Percentiles rank a stretch among this genome's conserved stretches.
phyloP scores from a whole-genome alignment of 2,329 filamentous ascomycete genomes.

The Botrytis aclada region DNA sequence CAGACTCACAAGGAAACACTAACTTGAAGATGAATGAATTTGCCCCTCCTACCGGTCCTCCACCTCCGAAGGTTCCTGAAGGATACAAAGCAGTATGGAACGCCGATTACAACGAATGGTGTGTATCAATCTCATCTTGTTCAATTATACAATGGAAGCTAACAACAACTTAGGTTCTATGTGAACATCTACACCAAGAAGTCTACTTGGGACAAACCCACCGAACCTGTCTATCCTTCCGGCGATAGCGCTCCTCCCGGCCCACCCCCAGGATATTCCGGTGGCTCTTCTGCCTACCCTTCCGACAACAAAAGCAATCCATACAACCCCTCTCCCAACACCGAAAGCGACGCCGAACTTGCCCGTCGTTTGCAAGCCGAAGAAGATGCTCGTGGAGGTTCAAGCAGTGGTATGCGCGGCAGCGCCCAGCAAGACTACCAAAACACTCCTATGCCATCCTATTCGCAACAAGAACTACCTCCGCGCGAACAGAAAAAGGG shows the following conservation, averaged over 20 bases:
- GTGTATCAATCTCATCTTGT: constrained; percentile 26
- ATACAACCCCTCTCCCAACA: constrained; percentile 46
- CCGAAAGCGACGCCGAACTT: constrained; percentile 68
- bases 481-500: constrained; percentile 44
- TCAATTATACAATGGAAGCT: constrained; percentile 4
- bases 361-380: constrained; percentile 79
- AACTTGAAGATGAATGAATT: constrained; percentile 33
- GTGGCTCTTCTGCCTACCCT: constrained; percentile 18
- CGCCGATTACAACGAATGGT: constrained; percentile 84
- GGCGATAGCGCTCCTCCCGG: constrained; percentile 51
- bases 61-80: constrained; percentile 58
- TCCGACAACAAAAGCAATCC: constrained; percentile 67
- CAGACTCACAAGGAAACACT: neutral
- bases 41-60: constrained; percentile 39
- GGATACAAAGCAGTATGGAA: constrained; percentile 81
- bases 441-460: constrained; percentile 33
- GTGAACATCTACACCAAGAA: constrained; percentile 84
- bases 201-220: constrained; percentile 88
- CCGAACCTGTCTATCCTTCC: constrained; percentile 61
- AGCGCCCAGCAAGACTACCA: constrained; percentile 30
- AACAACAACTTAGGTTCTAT: constrained; percentile 69
- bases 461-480: constrained; percentile 40
- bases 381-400: constrained; percentile 61
- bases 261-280: constrained; percentile 59
- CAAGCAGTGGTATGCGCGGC: constrained; percentile 16